Conservation (phyloP, 345 rosid genomes). For the Xanthoceras sorbifolium region DNA sequence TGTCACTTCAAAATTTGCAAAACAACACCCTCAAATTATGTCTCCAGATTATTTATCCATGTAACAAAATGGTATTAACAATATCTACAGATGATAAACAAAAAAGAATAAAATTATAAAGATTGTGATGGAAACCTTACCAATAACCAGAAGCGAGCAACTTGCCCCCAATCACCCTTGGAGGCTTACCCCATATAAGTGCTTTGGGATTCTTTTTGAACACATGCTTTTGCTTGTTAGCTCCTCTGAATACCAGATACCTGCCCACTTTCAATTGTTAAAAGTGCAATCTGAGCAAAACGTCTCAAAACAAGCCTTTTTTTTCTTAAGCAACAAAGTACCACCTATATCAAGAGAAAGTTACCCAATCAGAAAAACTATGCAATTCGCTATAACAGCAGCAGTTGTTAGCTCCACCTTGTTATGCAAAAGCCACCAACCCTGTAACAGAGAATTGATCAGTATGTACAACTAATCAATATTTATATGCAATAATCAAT, state of each 20-base stretch:
- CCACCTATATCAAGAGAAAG: conserved; percentile 16
- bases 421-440: conserved; percentile 94
- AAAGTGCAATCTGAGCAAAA: not conserved
- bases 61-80: conserved; percentile 3
- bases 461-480: not conserved
- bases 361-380: conserved; percentile 80
- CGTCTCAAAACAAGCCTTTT: not conserved
- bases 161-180: conserved; percentile 83
- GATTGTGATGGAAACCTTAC: conserved; percentile 40
- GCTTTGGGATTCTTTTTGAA: conserved; percentile 87
- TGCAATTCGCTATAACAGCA: conserved; percentile 57
- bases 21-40: not conserved
- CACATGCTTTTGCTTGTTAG: conserved; percentile 87
- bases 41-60: not conserved
- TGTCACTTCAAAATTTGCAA: conserved; percentile 4
- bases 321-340: not conserved
- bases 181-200: conserved; percentile 83
- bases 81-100: not conserved
- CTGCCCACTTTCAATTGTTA: conserved; percentile 36
- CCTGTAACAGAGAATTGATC: conserved; percentile 41
- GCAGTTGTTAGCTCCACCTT: conserved; percentile 63
- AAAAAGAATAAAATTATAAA: not conserved
- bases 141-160: conserved; percentile 95
- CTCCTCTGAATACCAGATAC: conserved; percentile 84
- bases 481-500: not conserved